These are phyloP conservation scores for Sordaria brevicollis DNA, from an alignment of 495 filamentous ascomycete genomes.

Conservation along the genomic window DNA sequence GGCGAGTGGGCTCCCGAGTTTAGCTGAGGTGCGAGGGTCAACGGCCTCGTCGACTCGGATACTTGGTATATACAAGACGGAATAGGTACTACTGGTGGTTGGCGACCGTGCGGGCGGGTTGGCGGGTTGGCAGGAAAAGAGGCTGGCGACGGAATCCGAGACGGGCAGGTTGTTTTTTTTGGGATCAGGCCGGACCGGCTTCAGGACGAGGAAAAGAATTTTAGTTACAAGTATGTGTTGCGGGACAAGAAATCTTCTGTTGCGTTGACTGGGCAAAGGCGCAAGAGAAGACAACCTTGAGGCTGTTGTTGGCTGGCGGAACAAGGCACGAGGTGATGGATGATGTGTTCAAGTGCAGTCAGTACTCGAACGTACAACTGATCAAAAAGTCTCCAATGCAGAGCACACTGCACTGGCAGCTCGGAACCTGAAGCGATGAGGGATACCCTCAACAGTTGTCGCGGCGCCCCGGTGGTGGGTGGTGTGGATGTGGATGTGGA, in stretches of 20 bases:
- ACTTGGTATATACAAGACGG: neutral
- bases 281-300: too few relatives aligned
- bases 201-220: neutral
- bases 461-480: neutral
- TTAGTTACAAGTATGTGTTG: too few relatives aligned
- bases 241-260: too few relatives aligned
- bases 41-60: neutral
- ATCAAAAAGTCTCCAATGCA: neutral
- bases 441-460: slow-evolving; percentile 7
- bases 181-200: neutral
- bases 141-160: neutral
- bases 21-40: neutral
- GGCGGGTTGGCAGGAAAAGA: neutral
- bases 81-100: neutral
- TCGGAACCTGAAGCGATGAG: neutral
- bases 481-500: neutral
- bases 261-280: neutral
- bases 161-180: neutral
- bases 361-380: neutral
- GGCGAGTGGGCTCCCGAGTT: neutral
- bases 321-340: neutral
- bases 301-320: neutral
- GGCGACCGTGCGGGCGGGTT: neutral
- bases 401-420: neutral
- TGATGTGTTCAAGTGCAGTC: neutral